Percentiles rank a stretch among this genome's conserved stretches.
Conservation (phyloP, 1,139 yeast species). For the Candida neerlandica region DNA sequence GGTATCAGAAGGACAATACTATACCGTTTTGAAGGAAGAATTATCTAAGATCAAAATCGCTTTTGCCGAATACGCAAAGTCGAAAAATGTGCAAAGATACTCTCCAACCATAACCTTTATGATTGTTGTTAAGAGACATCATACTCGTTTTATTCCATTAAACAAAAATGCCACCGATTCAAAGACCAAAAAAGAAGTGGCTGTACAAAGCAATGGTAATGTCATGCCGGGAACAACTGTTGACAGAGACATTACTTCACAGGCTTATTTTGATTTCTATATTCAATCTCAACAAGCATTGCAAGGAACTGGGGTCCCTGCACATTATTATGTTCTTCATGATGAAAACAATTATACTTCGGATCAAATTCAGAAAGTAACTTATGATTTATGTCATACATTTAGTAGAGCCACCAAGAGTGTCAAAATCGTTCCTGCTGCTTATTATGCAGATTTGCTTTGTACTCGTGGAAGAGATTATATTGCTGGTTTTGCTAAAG, state of each 20-base stretch:
- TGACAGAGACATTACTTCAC: slow-evolving; percentile 15
- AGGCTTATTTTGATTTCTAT: slow-evolving; percentile 17
- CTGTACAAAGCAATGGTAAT: slow-evolving; percentile 16
- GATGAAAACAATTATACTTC: slow-evolving; percentile 17
- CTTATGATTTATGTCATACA: slow-evolving; percentile 18
- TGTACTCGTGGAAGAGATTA: slow-evolving; percentile 18
- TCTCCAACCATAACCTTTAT: slow-evolving; percentile 16
- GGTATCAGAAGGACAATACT: slow-evolving; percentile 19
- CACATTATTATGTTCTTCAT: slow-evolving; percentile 18
- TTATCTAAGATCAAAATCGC: slow-evolving; percentile 15
- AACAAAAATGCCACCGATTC: slow-evolving; percentile 13
- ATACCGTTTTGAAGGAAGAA: slow-evolving; percentile 16
- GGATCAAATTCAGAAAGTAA: slow-evolving; percentile 15
- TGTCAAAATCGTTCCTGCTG: slow-evolving; percentile 17
- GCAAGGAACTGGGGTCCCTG: slow-evolving; percentile 18
- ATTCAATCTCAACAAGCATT: slow-evolving; percentile 19
- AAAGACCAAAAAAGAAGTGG: slow-evolving; percentile 12
- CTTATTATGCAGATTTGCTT: slow-evolving; percentile 18
- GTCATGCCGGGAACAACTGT: slow-evolving; percentile 18
- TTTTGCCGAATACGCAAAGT: slow-evolving; percentile 14
- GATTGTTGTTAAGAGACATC: slow-evolving; percentile 19
- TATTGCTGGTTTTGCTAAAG: slow-evolving; percentile 8
- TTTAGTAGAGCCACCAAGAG: slow-evolving; percentile 19
- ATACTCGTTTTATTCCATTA: slow-evolving; percentile 17
- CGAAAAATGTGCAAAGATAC: slow-evolving; percentile 10